Evolutionary conservation across 2,329 filamentous ascomycete species (phyloP).

Genomic region (Claviceps pusilla): DNA sequence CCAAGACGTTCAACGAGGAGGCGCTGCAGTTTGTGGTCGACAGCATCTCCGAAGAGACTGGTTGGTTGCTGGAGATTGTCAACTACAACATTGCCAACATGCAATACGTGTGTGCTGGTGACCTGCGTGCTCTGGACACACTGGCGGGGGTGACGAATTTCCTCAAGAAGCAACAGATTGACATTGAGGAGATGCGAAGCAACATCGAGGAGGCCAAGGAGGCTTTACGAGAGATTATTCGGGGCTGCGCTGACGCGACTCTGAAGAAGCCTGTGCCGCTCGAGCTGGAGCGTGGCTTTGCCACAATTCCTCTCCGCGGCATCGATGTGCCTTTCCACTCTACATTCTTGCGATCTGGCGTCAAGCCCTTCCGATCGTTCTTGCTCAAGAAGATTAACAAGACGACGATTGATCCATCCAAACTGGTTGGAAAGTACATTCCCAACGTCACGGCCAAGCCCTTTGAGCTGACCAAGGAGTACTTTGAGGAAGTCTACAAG

Average conservation of each 20-base stretch:
- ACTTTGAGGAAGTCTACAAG: slow-evolving; percentile 97
- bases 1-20: slow-evolving; percentile 96
- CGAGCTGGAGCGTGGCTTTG: slow-evolving; percentile 85
- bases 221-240: slow-evolving; percentile 81
- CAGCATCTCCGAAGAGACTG: slow-evolving; percentile 85
- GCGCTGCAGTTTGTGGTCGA: slow-evolving; percentile 92
- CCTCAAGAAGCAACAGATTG: slow-evolving; percentile 91
- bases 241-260: slow-evolving; percentile 72
- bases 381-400: slow-evolving; percentile 99
- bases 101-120: slow-evolving; percentile 60
- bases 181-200: slow-evolving; percentile 85
- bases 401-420: slow-evolving; percentile 92
- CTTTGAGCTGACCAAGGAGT: slow-evolving; percentile 92
- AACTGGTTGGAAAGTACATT: slow-evolving; percentile 96
- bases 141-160: slow-evolving; percentile 78
- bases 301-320: slow-evolving; percentile 88
- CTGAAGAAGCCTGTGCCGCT: slow-evolving; percentile 77
- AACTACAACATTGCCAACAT: slow-evolving; percentile 78
- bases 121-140: slow-evolving; percentile 56
- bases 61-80: slow-evolving; percentile 96
- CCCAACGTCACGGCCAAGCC: slow-evolving; percentile 95
- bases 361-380: slow-evolving; percentile 98
- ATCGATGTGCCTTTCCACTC: slow-evolving; percentile 99
- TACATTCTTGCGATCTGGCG: slow-evolving; percentile 91
- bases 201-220: slow-evolving; percentile 83